A percentile compares a stretch with the other conserved stretches of the same genome.
phyloP scores from a whole-genome alignment of 208 protist genomes.

The Crithidia expoeki region DNA sequence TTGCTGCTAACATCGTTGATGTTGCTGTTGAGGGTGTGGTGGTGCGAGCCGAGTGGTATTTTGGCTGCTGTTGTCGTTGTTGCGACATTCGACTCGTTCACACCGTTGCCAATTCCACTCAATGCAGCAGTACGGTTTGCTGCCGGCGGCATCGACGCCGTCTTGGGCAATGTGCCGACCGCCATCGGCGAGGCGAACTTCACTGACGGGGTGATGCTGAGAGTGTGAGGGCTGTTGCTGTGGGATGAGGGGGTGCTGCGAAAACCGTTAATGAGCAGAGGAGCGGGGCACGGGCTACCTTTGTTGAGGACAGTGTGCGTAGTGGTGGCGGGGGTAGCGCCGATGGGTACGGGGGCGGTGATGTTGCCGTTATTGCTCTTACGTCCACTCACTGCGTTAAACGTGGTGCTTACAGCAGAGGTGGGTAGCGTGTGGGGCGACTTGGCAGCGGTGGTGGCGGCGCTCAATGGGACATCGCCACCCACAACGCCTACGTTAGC shows the following conservation, averaged over 20 bases:
- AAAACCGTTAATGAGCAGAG: constrained; percentile 4
- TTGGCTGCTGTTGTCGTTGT: neutral
- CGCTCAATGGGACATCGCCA: neutral
- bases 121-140: neutral
- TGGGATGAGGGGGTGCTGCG: neutral
- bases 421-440: constrained; percentile 1
- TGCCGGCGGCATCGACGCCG: neutral
- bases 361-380: neutral
- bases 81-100: neutral
- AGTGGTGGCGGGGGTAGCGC: neutral
- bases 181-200: constrained; percentile 16
- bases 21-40: neutral
- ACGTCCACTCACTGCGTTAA: no score
- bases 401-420: neutral
- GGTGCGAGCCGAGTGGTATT: neutral
- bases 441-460: neutral
- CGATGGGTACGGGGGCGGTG: constrained; percentile 1
- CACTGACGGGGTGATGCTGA: constrained; percentile 2
- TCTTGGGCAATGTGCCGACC: constrained; percentile 9
- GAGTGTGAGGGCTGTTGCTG: constrained; percentile 12
- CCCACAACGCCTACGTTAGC: constrained; percentile 12
- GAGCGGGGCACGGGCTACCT: constrained; percentile 3
- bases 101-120: neutral
- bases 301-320: neutral
- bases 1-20: neutral